Evolutionary conservation across 2,329 filamentous ascomycete species (phyloP), one percentile per base, ranked within the genome.

Genomic region (Nannizzia gypsea): DNA sequence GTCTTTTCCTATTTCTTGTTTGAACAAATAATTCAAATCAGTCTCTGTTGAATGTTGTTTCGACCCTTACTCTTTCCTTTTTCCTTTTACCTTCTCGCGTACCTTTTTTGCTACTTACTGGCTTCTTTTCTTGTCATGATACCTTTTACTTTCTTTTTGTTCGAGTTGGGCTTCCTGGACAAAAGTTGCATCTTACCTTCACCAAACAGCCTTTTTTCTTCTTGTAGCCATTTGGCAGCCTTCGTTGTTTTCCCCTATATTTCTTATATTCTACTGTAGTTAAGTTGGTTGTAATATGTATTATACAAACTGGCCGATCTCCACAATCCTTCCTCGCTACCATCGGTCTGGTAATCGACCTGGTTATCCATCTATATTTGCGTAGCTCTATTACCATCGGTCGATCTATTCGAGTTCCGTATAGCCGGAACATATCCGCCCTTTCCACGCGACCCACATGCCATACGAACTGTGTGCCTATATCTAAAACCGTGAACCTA

Each of bases 121-220:
- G 44, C 44, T 50, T 50, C 22, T 1, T 50, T 50, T 50, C 44
- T 52, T 52, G 48, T 31, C 24, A 52, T 28, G 22, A 52, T 52
- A 52, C 48, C n/a, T 52, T 48, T 22, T 26, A 13, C 9, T 36
- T 13, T 36, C 9, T 28, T 31, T 52, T 52, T 52, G 22, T 52
- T 52, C 22, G 22, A 24, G 24, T 52, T 52, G 48, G 48, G 48
- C 22, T 52, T 52, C 48, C 48, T 52, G 48, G 48, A 52, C 48
- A 52, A 52, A 52, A 28, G 3, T 52, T 28, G 22, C 20, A 52
- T 13, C 24, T 24, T 22, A 28, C 22, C 9, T 36, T 36, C 31
- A 36, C 31, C 31, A 17, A 31, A 52, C 48, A 31, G 11, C 48
- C 22, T 6, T 28, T 52, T 48, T n/a, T 52, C 11, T 24, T n/a